Base-by-base conservation (phyloP, 2,329 filamentous ascomycete species). In the Sarocladium strictum region DNA sequence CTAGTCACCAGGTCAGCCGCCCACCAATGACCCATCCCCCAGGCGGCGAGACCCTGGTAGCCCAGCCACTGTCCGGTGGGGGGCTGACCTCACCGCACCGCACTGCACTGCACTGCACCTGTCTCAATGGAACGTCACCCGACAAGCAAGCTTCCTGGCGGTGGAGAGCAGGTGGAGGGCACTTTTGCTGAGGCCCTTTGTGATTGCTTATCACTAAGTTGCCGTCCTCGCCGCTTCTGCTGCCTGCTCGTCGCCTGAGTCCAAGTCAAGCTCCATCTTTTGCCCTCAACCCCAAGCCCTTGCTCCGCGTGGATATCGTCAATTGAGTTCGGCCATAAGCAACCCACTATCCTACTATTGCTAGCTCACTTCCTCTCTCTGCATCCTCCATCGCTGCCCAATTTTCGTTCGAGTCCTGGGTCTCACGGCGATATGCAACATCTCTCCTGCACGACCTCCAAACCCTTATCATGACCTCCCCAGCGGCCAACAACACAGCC, bases 401-500 rank as follows among this genome's bases (percentile, higher is more conserved):
- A n/a, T 12, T 29, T 3, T 23, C 12, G 14, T 35, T 12, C 29
- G 21, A 5, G n/a, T 19, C n/a, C 19, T 33, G 26, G 15, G 14
- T 15, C 17, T 35, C 29, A 29, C 17, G 27, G 47, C 47, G 47
- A 51, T 51, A 51, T 51, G 47, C 47, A 51, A 7, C 11, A 23
- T 14, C 29, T 33, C 29, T 15, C n/a, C 23, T 35, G n/a, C 12
- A 51, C 23, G 14, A 4, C 47, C 27, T 21, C 27, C 27, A 35
- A 19, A 35, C 47, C 26, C 15, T 43, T 47, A 65, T 57, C 37
- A 73, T 73, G 71, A 62, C 69, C 60, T 67, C 71, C 59, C 64
- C 73, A 59, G 65, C 69, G 62, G 66, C 67, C 65, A 66, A 68
- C 60, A 61, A 61, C 32, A 23, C 32, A 15, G 15, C 50, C 32